Evolutionary conservation across 495 filamentous ascomycete species (phyloP), one percentile per base, ranked within the genome.

Genomic region (Clavariopsis aquatica): DNA sequence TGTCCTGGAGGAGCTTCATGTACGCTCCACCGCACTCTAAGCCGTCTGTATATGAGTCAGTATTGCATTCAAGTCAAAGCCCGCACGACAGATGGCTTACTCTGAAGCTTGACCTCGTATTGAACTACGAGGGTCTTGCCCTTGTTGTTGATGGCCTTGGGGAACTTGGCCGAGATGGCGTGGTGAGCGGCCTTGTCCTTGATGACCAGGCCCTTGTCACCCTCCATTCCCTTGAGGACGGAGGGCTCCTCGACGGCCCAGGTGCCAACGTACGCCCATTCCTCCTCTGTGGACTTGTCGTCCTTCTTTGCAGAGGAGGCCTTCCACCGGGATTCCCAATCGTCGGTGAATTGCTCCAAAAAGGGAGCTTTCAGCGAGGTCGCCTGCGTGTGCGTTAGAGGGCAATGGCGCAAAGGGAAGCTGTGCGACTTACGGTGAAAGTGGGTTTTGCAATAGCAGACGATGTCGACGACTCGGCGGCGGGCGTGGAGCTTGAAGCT

Each of bases 51-150:
- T 26, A 20, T 0, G 51, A 43, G 73, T 75, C 60, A 75, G 69
- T 55, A 66, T 62, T 36, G 36, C 22, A 54, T 19, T 22, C 22
- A 38, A 22, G 17, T 9, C 31, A 6, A 20, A 41, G n/a, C 45
- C 8, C 0, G 56, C 29, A 31, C 29, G 19, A 4, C 17, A 52
- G 46, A 15, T 26, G 31, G 85, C 89, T 75, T 82, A 95, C 91
- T 92, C 79, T 99, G 95, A 66, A 96, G 89, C 87, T 99, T 98
- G 73, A 99, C 95, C 77, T 99, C 95, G 72, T 99, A 99, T 79
- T 99, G 95, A 54, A 98, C 92, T 60, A 99, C 95, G 51, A 99
- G 82, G 54, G 89, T 87, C 84, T 98, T 96, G 74, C 85, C 91
- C 85, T 94, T 98, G 82, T 94, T 94, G 77, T 97, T 89, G 72